phyloP scores from a whole-genome alignment of 176 grass and related monocot species.

The Aegilops umbellulata region DNA sequence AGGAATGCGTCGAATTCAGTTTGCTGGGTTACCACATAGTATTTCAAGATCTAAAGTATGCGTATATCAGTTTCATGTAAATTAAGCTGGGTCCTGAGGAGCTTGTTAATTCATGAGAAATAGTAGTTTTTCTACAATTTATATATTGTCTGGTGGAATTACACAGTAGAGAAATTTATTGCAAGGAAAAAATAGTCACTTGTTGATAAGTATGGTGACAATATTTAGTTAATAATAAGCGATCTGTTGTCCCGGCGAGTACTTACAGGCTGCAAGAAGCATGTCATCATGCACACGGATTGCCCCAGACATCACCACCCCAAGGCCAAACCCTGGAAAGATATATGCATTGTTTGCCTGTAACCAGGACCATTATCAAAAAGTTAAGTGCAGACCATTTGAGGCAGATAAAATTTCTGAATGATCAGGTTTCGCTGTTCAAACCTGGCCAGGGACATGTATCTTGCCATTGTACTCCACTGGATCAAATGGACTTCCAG shows the following conservation, averaged over 20 bases:
- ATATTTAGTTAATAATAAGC: not conserved
- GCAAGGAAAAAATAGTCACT: not conserved
- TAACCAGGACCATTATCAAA: not conserved
- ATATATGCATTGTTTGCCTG: conserved; percentile 88
- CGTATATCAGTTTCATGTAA: not conserved
- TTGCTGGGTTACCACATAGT: not conserved
- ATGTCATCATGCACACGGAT: conserved; percentile 89
- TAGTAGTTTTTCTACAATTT: not conserved
- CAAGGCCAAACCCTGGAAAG: conserved; percentile 89
- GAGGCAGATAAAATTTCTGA: conserved; percentile 6
- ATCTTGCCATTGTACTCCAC: conserved; percentile 84
- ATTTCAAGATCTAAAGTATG: not conserved
- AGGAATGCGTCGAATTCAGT: not conserved
- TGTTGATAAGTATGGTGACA: no score
- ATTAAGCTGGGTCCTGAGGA: not conserved
- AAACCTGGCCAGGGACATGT: conserved; percentile 80
- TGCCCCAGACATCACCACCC: conserved; percentile 83
- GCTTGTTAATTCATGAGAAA: not conserved
- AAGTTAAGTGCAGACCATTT: not conserved
- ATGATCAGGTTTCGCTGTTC: conserved; percentile 6
- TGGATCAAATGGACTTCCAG: conserved; percentile 93
- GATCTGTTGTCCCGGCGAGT: not conserved
- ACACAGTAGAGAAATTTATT: not conserved
- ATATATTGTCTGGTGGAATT: not conserved
- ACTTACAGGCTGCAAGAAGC: conserved; percentile 91